Base-by-base conservation (phyloP, 2,329 filamentous ascomycete species). In the Emergomyces africanus region DNA sequence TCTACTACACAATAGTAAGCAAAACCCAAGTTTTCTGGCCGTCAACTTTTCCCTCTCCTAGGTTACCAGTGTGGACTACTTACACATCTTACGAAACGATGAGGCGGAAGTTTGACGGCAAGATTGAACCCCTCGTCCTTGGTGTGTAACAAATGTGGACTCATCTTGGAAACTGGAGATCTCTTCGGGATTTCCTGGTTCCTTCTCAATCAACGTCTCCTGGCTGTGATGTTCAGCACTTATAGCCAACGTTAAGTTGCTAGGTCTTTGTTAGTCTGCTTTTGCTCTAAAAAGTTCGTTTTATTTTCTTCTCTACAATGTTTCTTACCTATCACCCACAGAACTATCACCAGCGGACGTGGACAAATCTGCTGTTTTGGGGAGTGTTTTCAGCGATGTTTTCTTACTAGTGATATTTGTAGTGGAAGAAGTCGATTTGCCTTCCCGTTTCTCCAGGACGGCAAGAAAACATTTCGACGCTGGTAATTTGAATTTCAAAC, bases 21-120 rank as follows among this genome's bases (percentile, higher is more conserved):
- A 28, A n/a, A 28, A 8, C 12, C 3, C 44, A 12, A 20, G 41
- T 20, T 44, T 20, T 20, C 41, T 44, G 41, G 41, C 41, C n/a
- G 5, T 20, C 3, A 30, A 30, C 30, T 30, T 30, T 6, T 6
- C 6, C 30, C 30, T 30, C n/a, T n/a, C n/a, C n/a, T 30, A 30
- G 3, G 3, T 30, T 30, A 30, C 18, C 5, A 10, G 20, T 9
- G 12, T 18, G 14, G 48, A n/a, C 18, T n/a, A 51, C 48, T 30
- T 51, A 51, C 48, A 8, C 15, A 51, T 51, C 9, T 30, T 35
- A 18, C 28, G 33, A 20, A 35, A 30, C 35, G 60, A 57, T 58
- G 59, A 75, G 77, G 3, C 61, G 57, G 28, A 63, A 61, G 60
- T 74, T 77, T 44, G 18, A 2, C 20, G 18, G n/a, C 2, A 10